Percentiles rank a stretch among this genome's conserved stretches.
These are phyloP conservation scores for Sclerotinia subarctica DNA, from an alignment of 2,329 filamentous ascomycete species.

Conservation along the genomic window DNA sequence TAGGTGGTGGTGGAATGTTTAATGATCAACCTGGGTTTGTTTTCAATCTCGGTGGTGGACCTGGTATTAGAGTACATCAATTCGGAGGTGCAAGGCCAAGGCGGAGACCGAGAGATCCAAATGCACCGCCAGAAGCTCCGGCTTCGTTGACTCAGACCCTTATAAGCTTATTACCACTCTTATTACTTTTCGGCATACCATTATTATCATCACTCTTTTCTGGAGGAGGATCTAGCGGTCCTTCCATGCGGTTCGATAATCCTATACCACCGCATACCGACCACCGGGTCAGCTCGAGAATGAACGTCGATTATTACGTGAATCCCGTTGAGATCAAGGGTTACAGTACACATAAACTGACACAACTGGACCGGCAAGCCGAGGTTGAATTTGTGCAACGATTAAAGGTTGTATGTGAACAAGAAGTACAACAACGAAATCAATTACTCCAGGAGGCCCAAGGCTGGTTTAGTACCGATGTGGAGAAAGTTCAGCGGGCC, in stretches of 20 bases:
- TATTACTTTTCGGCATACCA: constrained; percentile 84
- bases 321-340: constrained; percentile 73
- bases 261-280: constrained; percentile 69
- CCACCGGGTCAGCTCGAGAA: constrained; percentile 65
- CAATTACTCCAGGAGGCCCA: constrained; percentile 62
- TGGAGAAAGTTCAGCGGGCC: constrained; percentile 51
- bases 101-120: constrained; percentile 67
- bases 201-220: constrained; percentile 78
- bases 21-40: constrained; percentile 84
- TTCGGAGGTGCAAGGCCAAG: constrained; percentile 81
- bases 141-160: constrained; percentile 53
- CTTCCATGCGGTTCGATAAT: constrained; percentile 72
- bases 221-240: constrained; percentile 53
- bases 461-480: constrained; percentile 67
- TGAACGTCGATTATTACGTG: constrained; percentile 80
- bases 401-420: constrained; percentile 69
- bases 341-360: constrained; percentile 66
- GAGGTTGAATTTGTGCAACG: constrained; percentile 69
- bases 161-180: constrained; percentile 76
- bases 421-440: constrained; percentile 58
- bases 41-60: constrained; percentile 91
- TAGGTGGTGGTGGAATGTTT: constrained; percentile 51
- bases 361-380: constrained; percentile 71
- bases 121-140: constrained; percentile 47
- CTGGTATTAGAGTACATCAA: constrained; percentile 90